These are phyloP conservation scores for Claviceps monticola DNA, from an alignment of 2,329 filamentous ascomycete genomes.

Conservation along the genomic window DNA sequence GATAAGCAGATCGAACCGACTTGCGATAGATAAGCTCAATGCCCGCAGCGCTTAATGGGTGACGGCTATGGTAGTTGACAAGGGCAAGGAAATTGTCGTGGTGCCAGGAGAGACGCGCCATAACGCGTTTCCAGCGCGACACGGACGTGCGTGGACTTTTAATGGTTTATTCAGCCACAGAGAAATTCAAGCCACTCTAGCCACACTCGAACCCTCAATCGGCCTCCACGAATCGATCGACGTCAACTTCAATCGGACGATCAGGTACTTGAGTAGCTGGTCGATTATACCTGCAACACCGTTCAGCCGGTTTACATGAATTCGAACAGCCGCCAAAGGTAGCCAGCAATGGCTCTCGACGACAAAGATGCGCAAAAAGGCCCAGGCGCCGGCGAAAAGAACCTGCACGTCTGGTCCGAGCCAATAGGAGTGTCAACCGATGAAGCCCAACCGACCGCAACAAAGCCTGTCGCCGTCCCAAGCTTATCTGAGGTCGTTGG, in stretches of 20 bases:
- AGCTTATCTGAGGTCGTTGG: constrained; percentile 47
- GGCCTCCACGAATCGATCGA: no score
- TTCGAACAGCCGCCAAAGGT: constrained; percentile 9
- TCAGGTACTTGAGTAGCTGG: not conserved
- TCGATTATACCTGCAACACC: not conserved
- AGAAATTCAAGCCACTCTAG: not conserved
- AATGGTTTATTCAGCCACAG: constrained; percentile 14
- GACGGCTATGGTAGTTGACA: not conserved
- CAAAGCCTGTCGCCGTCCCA: constrained; percentile 17
- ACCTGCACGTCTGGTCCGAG: constrained; percentile 23
- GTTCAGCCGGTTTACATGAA: constrained; percentile 2
- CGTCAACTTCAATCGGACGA: not conserved
- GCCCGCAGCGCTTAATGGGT: not conserved
- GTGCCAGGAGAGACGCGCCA: constrained; percentile 18
- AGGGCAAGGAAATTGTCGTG: not conserved
- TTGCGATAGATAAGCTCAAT: not conserved
- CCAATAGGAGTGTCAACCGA: constrained; percentile 15
- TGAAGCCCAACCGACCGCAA: constrained; percentile 7
- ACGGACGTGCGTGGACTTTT: constrained; percentile 14
- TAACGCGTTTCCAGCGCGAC: constrained; percentile 17
- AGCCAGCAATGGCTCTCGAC: constrained; percentile 23
- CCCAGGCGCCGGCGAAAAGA: constrained; percentile 16
- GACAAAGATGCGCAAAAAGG: constrained; percentile 13
- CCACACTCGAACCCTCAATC: not conserved
- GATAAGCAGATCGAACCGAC: not conserved